Evolutionary conservation across 78 protist species (phyloP).

Genomic region (Dictyostelium capitatum): DNA sequence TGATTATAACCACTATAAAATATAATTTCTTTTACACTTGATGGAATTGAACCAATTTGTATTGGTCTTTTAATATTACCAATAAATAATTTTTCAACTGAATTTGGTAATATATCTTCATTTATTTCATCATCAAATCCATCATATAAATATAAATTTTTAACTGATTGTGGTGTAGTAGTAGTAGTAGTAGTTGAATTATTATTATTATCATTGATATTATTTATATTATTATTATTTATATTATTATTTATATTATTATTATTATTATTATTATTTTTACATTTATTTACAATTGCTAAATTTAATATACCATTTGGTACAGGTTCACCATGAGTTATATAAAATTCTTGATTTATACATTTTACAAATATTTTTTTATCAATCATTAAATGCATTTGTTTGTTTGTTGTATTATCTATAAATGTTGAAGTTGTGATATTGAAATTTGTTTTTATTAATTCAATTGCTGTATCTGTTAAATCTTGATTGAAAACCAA

Average conservation of each 20-base stretch:
- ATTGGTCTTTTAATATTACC: slow-evolving; percentile 6
- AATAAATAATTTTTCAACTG: slow-evolving; percentile 10
- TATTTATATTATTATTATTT: background rate
- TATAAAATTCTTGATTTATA: background rate
- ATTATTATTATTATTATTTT: background rate
- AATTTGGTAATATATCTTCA: background rate
- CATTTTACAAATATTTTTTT: background rate
- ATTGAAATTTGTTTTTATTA: background rate
- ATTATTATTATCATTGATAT: background rate
- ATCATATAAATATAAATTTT: slow-evolving; percentile 11
- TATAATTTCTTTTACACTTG: background rate
- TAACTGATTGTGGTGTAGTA: background rate
- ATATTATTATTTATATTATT: background rate
- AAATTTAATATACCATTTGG: background rate
- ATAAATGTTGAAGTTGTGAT: background rate
- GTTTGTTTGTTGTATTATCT: background rate
- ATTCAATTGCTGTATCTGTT: background rate
- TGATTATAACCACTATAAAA: slow-evolving; percentile 4
- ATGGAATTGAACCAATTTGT: background rate
- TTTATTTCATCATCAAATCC: background rate
- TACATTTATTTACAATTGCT: background rate
- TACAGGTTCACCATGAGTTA: slow-evolving; percentile 20
- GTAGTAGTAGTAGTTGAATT: background rate
- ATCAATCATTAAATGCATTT: slow-evolving; percentile 3
- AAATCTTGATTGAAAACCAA: background rate